A percentile compares a stretch with the other conserved stretches of the same genome.
phyloP scores from a whole-genome alignment of 129 eudicot species.

The Smallanthus sonchifolius region DNA sequence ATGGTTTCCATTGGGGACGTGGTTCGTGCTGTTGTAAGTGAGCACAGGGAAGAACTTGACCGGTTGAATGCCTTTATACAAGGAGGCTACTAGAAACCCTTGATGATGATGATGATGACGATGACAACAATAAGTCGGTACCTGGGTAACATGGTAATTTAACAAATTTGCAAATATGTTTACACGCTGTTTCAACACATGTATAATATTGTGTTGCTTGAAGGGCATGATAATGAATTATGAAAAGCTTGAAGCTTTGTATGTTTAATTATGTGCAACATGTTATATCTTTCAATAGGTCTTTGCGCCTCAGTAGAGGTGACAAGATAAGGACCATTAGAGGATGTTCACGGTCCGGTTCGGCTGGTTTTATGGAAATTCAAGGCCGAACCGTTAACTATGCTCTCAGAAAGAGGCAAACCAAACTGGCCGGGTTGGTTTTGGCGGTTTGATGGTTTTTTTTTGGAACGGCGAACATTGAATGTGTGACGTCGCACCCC shows the following conservation, averaged over 20 bases:
- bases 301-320: background rate
- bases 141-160: background rate
- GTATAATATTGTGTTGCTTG: background rate
- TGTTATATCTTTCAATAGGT: background rate
- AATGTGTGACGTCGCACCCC: too few relatives aligned
- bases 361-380: too few relatives aligned
- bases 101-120: constrained; percentile 24
- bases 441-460: too few relatives aligned
- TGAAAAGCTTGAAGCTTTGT: constrained; percentile 1
- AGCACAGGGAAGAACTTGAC: constrained; percentile 88
- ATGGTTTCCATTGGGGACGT: constrained; percentile 99
- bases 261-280: background rate
- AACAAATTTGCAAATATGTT: background rate
- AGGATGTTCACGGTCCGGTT: too few relatives aligned
- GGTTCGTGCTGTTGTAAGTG: constrained; percentile 97
- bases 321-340: too few relatives aligned
- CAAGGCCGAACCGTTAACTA: too few relatives aligned
- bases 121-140: background rate
- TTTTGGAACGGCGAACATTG: too few relatives aligned
- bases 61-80: constrained; percentile 94
- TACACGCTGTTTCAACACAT: background rate
- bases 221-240: background rate
- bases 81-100: constrained; percentile 82
- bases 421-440: too few relatives aligned
- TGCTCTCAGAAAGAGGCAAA: too few relatives aligned